Evolutionary conservation across 768 basidiomycete species (phyloP).

Genomic region (Crucibulum laeve): DNA sequence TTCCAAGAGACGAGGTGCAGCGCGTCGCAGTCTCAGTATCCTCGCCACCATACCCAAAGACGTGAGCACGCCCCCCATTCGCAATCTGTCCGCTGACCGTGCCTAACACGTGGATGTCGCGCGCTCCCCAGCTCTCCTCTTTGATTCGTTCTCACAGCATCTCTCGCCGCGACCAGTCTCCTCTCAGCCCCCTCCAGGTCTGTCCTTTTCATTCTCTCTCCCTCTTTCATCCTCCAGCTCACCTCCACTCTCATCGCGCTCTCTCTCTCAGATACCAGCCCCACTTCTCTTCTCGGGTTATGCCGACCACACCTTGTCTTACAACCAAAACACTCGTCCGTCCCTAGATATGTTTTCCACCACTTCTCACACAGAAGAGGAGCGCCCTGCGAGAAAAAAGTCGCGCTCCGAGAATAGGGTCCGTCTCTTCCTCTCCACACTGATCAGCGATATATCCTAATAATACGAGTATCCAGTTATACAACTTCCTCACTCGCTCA

Average conservation of each 20-base stretch:
- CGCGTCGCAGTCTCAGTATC: slow-evolving; percentile 20
- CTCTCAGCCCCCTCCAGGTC: slow-evolving; percentile 9
- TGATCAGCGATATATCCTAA: slow-evolving; percentile 6
- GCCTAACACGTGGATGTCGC: slow-evolving; percentile 46
- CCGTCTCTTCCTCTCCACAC: slow-evolving; percentile 11
- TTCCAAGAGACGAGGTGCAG: slow-evolving; percentile 7
- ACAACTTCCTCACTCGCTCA: slow-evolving; percentile 52
- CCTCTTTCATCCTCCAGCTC: slow-evolving; percentile 4
- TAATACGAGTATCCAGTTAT: slow-evolving; percentile 37
- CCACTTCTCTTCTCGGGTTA: slow-evolving; percentile 19
- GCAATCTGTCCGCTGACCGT: slow-evolving; percentile 17
- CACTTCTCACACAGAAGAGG: slow-evolving; percentile 21
- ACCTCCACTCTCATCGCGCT: background rate
- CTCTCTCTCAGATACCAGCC: background rate
- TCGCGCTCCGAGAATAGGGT: slow-evolving; percentile 45
- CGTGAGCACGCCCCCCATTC: slow-evolving; percentile 21
- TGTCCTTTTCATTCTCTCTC: slow-evolving; percentile 17
- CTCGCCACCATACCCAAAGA: slow-evolving; percentile 25
- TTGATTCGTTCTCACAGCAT: slow-evolving; percentile 36
- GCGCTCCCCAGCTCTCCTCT: slow-evolving; percentile 30
- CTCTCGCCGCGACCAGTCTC: slow-evolving; percentile 19
- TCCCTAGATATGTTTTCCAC: slow-evolving; percentile 18
- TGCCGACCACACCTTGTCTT: slow-evolving; percentile 22
- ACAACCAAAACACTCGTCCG: slow-evolving; percentile 12
- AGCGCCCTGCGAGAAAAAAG: slow-evolving; percentile 32